Conservation (phyloP, 192 early-diverging fungal species). For the Dimargaris cristalligena region DNA sequence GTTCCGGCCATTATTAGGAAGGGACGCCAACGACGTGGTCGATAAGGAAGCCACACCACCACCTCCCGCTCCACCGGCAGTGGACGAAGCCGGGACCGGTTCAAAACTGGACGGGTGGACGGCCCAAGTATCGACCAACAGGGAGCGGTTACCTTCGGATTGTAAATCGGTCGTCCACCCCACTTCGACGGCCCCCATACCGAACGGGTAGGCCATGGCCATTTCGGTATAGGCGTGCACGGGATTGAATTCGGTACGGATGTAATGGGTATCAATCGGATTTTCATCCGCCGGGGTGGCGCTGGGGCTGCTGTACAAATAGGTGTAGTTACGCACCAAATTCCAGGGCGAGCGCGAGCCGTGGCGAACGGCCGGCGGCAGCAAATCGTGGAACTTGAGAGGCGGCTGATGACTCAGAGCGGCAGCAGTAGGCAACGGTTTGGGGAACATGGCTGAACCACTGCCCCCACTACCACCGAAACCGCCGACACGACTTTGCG, state of each 20-base stretch:
- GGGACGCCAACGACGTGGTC: too few relatives aligned
- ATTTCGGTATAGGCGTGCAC: conserved; percentile 2
- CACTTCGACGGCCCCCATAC: conserved; percentile 5
- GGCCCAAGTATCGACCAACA: conserved; percentile 3
- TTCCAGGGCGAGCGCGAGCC: not conserved
- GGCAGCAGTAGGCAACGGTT: not conserved
- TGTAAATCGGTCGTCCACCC: conserved; percentile 5
- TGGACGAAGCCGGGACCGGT: not conserved
- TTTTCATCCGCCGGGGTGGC: not conserved
- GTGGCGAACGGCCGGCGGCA: conserved; percentile 2
- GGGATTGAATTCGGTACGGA: not conserved
- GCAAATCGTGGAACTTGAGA: not conserved
- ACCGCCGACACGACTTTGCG: not conserved
- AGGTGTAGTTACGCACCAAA: conserved; percentile 5
- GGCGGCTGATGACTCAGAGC: not conserved
- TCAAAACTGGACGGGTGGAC: not conserved
- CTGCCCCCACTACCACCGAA: not conserved
- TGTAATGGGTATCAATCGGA: conserved; percentile 9
- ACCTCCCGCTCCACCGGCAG: not conserved
- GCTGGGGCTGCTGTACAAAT: not conserved
- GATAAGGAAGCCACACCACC: too few relatives aligned
- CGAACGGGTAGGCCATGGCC: conserved; percentile 11
- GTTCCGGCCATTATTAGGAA: too few relatives aligned
- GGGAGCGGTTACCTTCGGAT: not conserved
- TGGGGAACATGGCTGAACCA: not conserved